A percentile compares a stretch with the other conserved stretches of the same genome.
Conservation (phyloP, 306 rosid genomes). For the Luffa acutangula region DNA sequence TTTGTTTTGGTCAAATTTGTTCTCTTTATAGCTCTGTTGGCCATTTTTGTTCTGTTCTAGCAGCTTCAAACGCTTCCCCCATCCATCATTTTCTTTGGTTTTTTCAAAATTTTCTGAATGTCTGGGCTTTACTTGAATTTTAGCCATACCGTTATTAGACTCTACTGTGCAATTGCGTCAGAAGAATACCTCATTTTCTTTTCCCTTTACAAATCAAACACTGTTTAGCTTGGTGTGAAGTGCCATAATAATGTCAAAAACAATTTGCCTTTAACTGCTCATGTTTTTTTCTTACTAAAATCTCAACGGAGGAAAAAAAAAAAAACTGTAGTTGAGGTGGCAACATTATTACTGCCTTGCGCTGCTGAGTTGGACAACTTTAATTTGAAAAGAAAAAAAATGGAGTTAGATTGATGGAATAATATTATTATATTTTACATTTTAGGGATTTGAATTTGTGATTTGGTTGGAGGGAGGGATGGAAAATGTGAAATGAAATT, state of each 20-base stretch:
- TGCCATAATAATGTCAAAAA: background rate
- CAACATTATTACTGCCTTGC: background rate
- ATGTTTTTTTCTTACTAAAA: background rate
- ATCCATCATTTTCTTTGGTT: background rate
- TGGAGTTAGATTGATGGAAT: background rate
- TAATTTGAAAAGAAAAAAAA: background rate
- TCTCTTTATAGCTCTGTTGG: background rate
- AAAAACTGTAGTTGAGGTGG: background rate
- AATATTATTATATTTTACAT: background rate
- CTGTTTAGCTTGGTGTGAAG: background rate
- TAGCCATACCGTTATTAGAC: background rate
- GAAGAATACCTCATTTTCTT: background rate
- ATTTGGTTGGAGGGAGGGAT: background rate
- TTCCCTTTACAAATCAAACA: background rate
- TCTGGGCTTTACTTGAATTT: constrained; percentile 6
- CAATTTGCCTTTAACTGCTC: background rate
- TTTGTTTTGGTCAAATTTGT: constrained; percentile 6
- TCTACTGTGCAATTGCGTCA: background rate
- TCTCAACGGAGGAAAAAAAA: background rate
- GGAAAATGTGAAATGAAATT: background rate
- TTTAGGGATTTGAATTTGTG: background rate
- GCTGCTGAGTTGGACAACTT: background rate
- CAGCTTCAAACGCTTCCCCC: background rate
- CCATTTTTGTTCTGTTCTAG: background rate
- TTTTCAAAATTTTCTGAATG: background rate